Percentiles rank a stretch among this genome's conserved stretches.
Evolutionary conservation across 2,329 filamentous ascomycete species (phyloP).

Genomic region (Paraphaeosphaeria sporulosa): DNA sequence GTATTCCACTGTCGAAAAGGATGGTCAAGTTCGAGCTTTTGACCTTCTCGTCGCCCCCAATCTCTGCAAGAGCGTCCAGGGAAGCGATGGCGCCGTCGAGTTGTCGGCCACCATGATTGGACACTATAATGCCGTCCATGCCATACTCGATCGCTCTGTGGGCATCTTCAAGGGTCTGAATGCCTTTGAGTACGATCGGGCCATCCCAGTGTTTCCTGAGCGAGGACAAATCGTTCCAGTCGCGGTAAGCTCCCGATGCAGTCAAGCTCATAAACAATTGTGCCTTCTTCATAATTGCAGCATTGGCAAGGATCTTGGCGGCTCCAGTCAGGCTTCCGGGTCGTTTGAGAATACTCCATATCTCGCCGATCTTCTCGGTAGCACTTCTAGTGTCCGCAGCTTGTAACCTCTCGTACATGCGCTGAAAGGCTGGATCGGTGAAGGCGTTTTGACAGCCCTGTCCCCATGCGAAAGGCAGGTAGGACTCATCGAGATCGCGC

Average conservation of each 20-base stretch:
- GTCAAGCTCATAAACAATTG: conserved; percentile 46
- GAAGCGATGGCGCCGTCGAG: conserved; percentile 45
- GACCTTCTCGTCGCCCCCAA: conserved; percentile 42
- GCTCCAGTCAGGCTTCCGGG: conserved; percentile 45
- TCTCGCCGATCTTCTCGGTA: conserved; percentile 44
- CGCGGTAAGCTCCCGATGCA: conserved; percentile 44
- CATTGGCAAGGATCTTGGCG: conserved; percentile 44
- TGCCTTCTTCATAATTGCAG: conserved; percentile 44
- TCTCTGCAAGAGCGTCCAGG: conserved; percentile 47
- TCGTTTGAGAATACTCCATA: conserved; percentile 47
- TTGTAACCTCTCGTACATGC: conserved; percentile 40
- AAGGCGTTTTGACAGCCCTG: conserved; percentile 47
- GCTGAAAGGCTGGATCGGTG: conserved; percentile 47
- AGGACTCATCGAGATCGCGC: conserved; percentile 69
- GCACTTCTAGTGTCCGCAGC: conserved; percentile 40
- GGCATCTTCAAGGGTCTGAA: conserved; percentile 49
- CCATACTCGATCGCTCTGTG: conserved; percentile 43
- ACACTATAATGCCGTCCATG: conserved; percentile 49
- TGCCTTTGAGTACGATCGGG: conserved; percentile 50
- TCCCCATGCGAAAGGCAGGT: conserved; percentile 64
- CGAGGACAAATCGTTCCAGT: conserved; percentile 45
- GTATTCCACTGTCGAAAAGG: conserved; percentile 48
- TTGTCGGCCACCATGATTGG: conserved; percentile 49
- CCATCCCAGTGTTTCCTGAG: conserved; percentile 47
- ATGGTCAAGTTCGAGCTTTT: conserved; percentile 40